A percentile compares a stretch with the other conserved stretches of the same genome.
Evolutionary conservation across 176 grass and related monocot species (phyloP).

Genomic region (Eleusine coracana): DNA sequence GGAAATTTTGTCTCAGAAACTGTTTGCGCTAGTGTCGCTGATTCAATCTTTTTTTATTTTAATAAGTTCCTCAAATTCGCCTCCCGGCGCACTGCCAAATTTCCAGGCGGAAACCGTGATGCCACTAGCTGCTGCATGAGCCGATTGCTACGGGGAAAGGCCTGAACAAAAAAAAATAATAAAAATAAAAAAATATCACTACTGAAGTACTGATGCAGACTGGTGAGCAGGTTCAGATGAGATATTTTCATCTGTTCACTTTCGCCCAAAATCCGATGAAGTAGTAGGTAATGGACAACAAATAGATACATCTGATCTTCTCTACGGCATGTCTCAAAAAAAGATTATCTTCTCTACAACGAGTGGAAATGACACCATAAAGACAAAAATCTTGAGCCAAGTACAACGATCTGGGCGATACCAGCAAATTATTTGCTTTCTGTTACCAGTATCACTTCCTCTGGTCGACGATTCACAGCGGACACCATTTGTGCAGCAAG

Average conservation of each 20-base stretch:
- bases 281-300: background rate
- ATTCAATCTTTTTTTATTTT: no score
- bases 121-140: no score
- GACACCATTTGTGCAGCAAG: background rate
- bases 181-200: no score
- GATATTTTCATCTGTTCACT: background rate
- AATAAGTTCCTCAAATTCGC: background rate
- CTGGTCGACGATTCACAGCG: background rate
- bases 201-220: background rate
- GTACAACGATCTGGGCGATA: background rate
- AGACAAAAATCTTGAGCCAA: slow-evolving; percentile 33
- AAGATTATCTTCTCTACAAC: slow-evolving; percentile 22
- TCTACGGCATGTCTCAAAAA: slow-evolving; percentile 4
- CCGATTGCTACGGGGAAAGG: no score
- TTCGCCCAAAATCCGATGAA: background rate
- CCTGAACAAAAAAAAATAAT: no score
- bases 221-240: background rate
- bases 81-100: background rate
- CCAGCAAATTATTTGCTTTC: background rate
- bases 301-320: slow-evolving; percentile 32
- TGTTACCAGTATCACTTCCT: background rate
- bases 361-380: background rate
- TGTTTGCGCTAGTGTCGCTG: no score
- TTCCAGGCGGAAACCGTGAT: no score
- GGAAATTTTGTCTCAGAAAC: no score